These are phyloP conservation scores for Magnolia officinalis DNA, from an alignment of 164 flowering plant genomes.

Conservation along the genomic window DNA sequence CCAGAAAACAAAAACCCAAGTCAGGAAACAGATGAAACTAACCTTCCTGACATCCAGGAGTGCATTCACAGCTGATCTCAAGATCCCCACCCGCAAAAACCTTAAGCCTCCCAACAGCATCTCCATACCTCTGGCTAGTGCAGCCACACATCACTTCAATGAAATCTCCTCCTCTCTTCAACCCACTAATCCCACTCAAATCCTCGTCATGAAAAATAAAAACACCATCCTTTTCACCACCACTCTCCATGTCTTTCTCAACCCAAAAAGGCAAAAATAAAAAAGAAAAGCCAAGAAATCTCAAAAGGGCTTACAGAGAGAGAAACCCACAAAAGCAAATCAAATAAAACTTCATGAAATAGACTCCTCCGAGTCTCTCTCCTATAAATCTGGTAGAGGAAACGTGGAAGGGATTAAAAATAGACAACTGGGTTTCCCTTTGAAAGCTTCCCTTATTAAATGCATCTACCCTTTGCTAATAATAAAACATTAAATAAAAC, in stretches of 20 bases:
- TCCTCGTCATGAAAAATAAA: slow-evolving; percentile 65
- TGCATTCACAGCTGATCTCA: slow-evolving; percentile 78
- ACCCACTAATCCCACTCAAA: slow-evolving; percentile 67
- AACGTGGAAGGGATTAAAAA: slow-evolving; percentile 4
- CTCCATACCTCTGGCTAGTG: slow-evolving; percentile 81
- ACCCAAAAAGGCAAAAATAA: slow-evolving; percentile 1
- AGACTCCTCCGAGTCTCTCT: slow-evolving; percentile 4
- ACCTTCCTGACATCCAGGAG: slow-evolving; percentile 69
- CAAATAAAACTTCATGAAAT: slow-evolving; percentile 1
- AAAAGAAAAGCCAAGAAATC: neutral
- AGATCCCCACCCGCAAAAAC: slow-evolving; percentile 69
- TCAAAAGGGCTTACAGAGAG: slow-evolving; percentile 1
- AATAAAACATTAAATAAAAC: neutral
- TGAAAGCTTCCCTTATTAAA: neutral
- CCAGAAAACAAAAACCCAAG: neutral
- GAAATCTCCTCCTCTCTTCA: slow-evolving; percentile 50
- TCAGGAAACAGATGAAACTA: slow-evolving; percentile 11
- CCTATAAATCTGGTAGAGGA: slow-evolving; percentile 9
- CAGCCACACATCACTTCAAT: slow-evolving; percentile 83
- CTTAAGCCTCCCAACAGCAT: slow-evolving; percentile 87
- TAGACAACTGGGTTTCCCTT: slow-evolving; percentile 1
- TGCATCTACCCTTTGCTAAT: neutral
- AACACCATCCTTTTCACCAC: slow-evolving; percentile 35
- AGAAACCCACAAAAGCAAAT: slow-evolving; percentile 4
- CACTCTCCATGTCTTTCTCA: slow-evolving; percentile 31